phyloP scores from a whole-genome alignment of 108 stramenopile genomes.

The Mediolabrus comicus region DNA sequence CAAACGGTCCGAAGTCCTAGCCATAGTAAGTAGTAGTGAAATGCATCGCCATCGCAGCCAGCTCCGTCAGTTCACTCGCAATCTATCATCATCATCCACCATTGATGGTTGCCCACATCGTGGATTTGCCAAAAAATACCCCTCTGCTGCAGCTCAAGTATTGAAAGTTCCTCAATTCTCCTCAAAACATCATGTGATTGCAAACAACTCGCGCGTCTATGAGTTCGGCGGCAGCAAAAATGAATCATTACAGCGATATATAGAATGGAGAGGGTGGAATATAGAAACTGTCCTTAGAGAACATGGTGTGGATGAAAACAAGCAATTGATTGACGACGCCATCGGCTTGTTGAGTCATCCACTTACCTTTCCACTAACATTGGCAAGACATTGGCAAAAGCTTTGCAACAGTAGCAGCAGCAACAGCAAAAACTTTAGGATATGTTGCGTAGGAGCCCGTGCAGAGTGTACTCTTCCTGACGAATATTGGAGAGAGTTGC shows the following conservation, averaged over 20 bases:
- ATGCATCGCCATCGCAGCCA: neutral
- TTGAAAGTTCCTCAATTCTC: slow-evolving; percentile 18
- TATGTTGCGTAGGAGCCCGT: slow-evolving; percentile 83
- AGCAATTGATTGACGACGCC: slow-evolving; percentile 20
- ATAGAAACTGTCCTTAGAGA: slow-evolving; percentile 1
- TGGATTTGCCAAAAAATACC: slow-evolving; percentile 22
- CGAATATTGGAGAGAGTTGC: slow-evolving; percentile 83
- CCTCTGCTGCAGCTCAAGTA: slow-evolving; percentile 18
- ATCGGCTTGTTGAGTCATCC: slow-evolving; percentile 63
- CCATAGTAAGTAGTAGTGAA: too few species aligned
- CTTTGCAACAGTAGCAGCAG: neutral
- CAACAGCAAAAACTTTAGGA: neutral
- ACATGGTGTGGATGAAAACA: slow-evolving; percentile 2
- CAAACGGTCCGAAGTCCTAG: neutral
- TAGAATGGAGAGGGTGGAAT: slow-evolving; percentile 60
- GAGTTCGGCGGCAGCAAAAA: neutral
- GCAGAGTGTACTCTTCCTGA: slow-evolving; percentile 84
- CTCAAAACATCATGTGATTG: neutral
- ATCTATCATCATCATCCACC: neutral
- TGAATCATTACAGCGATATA: slow-evolving; percentile 52
- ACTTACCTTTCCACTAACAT: slow-evolving; percentile 74
- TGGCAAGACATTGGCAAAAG: slow-evolving; percentile 25
- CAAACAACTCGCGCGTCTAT: neutral
- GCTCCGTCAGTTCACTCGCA: neutral
- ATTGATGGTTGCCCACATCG: slow-evolving; percentile 24